Evolutionary conservation across 148 eudicot species (phyloP).

Genomic region (Chenopodium quinoa): DNA sequence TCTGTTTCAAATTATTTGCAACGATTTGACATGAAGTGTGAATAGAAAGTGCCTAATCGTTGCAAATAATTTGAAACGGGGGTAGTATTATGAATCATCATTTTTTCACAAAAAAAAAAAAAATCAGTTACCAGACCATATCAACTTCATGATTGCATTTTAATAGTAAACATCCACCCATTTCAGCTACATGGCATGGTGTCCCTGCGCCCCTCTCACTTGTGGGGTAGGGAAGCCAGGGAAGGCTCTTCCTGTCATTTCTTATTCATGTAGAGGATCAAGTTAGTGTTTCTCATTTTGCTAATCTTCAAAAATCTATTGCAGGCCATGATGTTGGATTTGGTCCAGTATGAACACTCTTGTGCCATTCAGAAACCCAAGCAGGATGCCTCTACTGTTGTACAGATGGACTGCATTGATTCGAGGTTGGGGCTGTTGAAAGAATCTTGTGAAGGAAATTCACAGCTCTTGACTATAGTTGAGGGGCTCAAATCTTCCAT

Average conservation of each 20-base stretch:
- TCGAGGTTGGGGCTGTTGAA: constrained; percentile 40
- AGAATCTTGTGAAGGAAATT: constrained; percentile 64
- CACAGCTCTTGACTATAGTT: constrained; percentile 47
- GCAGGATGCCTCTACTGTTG: neutral
- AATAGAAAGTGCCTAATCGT: too few relatives aligned
- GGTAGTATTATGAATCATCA: neutral
- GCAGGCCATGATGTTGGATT: constrained; percentile 58
- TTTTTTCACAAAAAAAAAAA: neutral
- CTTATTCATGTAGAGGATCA: neutral
- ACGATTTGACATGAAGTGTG: too few relatives aligned
- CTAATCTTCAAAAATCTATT: constrained; percentile 3
- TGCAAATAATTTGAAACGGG: too few relatives aligned
- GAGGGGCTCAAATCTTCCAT: constrained; percentile 44
- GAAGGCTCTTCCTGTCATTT: too few relatives aligned
- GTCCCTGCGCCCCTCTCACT: neutral
- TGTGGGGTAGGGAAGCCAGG: neutral
- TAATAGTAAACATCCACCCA: neutral
- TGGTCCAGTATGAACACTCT: constrained; percentile 34
- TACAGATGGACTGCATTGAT: constrained; percentile 18
- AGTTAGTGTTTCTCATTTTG: constrained; percentile 1
- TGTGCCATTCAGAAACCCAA: constrained; percentile 4
- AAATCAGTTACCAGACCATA: neutral
- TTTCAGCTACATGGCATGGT: neutral
- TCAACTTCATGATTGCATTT: neutral
- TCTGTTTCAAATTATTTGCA: too few relatives aligned